These are phyloP conservation scores for Colletotrichum cereale DNA, from an alignment of 2,329 filamentous ascomycete genomes.

Conservation along the genomic window DNA sequence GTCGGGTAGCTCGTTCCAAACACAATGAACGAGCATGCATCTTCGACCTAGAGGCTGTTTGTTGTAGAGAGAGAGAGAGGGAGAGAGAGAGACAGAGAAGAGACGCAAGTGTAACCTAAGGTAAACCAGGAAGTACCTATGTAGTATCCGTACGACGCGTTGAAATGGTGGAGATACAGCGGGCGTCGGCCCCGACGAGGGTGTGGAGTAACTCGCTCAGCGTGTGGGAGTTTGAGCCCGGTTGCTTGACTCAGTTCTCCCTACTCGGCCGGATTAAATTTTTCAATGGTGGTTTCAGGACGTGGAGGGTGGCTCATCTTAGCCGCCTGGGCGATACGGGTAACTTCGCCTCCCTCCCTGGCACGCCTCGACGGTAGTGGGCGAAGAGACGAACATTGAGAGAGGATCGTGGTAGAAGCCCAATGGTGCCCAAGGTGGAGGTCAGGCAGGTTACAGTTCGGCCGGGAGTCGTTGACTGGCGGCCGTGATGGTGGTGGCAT, in stretches of 20 bases:
- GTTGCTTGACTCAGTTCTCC: slow-evolving; percentile 27
- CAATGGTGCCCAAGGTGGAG: slow-evolving; percentile 40
- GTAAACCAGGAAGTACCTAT: not conserved
- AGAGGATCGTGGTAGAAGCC: slow-evolving; percentile 21
- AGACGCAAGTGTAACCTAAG: not conserved
- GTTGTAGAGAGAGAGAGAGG: not conserved
- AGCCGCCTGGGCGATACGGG: slow-evolving; percentile 21
- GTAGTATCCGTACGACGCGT: not conserved
- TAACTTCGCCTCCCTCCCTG: slow-evolving; percentile 20
- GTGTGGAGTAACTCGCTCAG: slow-evolving; percentile 28
- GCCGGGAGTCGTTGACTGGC: slow-evolving; percentile 15
- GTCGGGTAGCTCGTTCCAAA: not conserved
- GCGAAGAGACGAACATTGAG: slow-evolving; percentile 38
- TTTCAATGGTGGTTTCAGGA: slow-evolving; percentile 39
- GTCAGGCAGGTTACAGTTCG: slow-evolving; percentile 28
- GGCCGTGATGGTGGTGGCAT: slow-evolving; percentile 12
- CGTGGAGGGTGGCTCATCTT: slow-evolving; percentile 8
- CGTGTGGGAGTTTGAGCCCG: slow-evolving; percentile 20
- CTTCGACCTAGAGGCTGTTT: not conserved
- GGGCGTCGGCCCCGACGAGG: slow-evolving; percentile 29
- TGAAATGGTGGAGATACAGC: slow-evolving; percentile 7
- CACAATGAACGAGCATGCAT: not conserved
- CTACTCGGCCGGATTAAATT: slow-evolving; percentile 36
- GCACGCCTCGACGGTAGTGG: slow-evolving; percentile 1
- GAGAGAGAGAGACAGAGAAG: too few species aligned